These are phyloP conservation scores for Bromus sterilis DNA, from an alignment of 176 grass and related monocot genomes.

Conservation along the genomic window DNA sequence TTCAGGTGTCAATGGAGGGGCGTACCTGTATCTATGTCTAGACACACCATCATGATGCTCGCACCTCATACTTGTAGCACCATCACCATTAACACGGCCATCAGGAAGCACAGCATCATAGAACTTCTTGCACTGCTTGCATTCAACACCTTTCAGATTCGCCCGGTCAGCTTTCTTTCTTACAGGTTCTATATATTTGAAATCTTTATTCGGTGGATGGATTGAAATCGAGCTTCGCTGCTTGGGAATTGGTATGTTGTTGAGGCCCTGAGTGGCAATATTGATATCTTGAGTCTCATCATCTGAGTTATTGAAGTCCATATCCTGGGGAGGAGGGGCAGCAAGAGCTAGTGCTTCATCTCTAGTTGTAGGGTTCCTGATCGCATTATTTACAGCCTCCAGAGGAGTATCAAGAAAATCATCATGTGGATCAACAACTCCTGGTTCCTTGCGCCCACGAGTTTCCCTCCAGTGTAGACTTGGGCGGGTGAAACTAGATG, in stretches of 20 bases:
- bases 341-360: constrained; percentile 49
- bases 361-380: constrained; percentile 19
- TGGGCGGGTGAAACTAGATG: constrained; percentile 14
- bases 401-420: constrained; percentile 86
- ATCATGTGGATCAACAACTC: constrained; percentile 60
- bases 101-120: constrained; percentile 85
- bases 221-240: constrained; percentile 37
- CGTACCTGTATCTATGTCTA: constrained; percentile 84
- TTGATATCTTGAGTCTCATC: constrained; percentile 79
- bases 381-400: constrained; percentile 38
- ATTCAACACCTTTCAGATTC: constrained; percentile 79
- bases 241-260: constrained; percentile 11
- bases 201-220: constrained; percentile 56
- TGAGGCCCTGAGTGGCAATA: constrained; percentile 42
- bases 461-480: constrained; percentile 60
- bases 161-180: constrained; percentile 84
- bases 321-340: constrained; percentile 46
- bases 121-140: constrained; percentile 97
- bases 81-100: constrained; percentile 24
- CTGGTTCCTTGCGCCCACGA: constrained; percentile 46
- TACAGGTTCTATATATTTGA: constrained; percentile 79
- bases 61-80: constrained; percentile 43
- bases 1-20: constrained; percentile 83
- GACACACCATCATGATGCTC: constrained; percentile 95
- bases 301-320: constrained; percentile 73